A percentile compares a stretch with the other conserved stretches of the same genome.
Evolutionary conservation across 495 filamentous ascomycete species (phyloP).

Genomic region (Cudoniella acicularis): DNA sequence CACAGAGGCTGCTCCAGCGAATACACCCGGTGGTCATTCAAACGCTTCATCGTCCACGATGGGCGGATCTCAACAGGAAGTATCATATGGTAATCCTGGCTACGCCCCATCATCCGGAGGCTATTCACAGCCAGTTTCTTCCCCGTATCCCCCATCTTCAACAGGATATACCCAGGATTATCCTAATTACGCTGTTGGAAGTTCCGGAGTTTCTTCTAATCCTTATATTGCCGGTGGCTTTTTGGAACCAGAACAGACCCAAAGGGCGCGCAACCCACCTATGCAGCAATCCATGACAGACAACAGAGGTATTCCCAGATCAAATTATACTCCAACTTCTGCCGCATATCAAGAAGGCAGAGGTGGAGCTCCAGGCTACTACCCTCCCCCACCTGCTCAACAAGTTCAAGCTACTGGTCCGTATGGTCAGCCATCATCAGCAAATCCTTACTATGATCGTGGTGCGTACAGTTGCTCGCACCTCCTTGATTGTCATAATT

Average conservation of each 20-base stretch:
- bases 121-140: constrained; percentile 18
- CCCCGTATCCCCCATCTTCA: not conserved
- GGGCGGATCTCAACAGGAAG: constrained; percentile 16
- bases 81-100: constrained; percentile 19
- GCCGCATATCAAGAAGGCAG: too few species aligned
- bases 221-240: not conserved
- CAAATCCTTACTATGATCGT: constrained; percentile 48
- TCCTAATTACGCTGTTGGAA: not conserved
- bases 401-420: constrained; percentile 26
- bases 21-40: not conserved
- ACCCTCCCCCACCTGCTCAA: constrained; percentile 24
- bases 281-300: too few species aligned
- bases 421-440: constrained; percentile 27
- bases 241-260: not conserved
- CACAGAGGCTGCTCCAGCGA: constrained; percentile 9
- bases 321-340: too few species aligned
- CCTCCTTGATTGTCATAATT: not conserved
- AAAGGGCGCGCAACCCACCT: not conserved
- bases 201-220: not conserved
- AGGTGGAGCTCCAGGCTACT: too few species aligned
- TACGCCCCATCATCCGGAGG: constrained; percentile 6
- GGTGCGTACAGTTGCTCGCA: constrained; percentile 38
- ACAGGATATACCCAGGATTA: constrained; percentile 17
- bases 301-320: too few species aligned
- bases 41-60: not conserved